Conservation (phyloP, 768 basidiomycete genomes). For the Lentinula raphanica region DNA sequence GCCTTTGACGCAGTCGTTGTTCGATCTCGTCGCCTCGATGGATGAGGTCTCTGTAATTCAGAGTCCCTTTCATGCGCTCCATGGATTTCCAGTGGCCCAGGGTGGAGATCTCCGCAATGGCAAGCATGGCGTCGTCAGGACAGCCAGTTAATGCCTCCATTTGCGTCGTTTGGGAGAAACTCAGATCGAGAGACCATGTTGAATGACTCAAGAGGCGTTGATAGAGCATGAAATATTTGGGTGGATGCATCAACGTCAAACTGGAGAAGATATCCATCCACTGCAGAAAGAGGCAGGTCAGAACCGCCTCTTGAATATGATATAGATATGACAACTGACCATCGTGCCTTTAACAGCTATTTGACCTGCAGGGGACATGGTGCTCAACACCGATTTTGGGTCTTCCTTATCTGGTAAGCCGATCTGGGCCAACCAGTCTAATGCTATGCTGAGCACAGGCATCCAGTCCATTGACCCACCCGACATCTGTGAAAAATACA, state of each 20-base stretch:
- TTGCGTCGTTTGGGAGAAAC: slow-evolving; percentile 35
- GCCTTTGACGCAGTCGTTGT: slow-evolving; percentile 48
- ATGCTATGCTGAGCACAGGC: slow-evolving; percentile 60
- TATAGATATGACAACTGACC: slow-evolving; percentile 40
- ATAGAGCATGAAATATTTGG: slow-evolving; percentile 63
- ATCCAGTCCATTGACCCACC: slow-evolving; percentile 70
- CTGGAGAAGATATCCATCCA: slow-evolving; percentile 77
- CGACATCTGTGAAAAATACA: slow-evolving; percentile 67
- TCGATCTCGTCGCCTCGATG: slow-evolving; percentile 70
- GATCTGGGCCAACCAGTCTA: slow-evolving; percentile 71
- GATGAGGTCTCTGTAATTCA: slow-evolving; percentile 73
- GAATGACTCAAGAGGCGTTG: slow-evolving; percentile 57
- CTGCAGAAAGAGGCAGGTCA: slow-evolving; percentile 29
- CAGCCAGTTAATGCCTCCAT: slow-evolving; percentile 74
- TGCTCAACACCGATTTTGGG: slow-evolving; percentile 52
- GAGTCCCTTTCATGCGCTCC: slow-evolving; percentile 56
- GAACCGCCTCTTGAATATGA: slow-evolving; percentile 12
- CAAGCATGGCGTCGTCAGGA: slow-evolving; percentile 73
- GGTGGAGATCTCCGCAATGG: slow-evolving; percentile 67
- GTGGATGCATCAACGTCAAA: slow-evolving; percentile 53
- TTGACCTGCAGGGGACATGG: slow-evolving; percentile 48
- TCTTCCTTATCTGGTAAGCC: slow-evolving; percentile 61
- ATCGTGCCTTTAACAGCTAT: slow-evolving; percentile 66
- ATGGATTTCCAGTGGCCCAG: slow-evolving; percentile 71
- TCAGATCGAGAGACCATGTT: slow-evolving; percentile 38